Evolutionary conservation across 2,329 filamentous ascomycete genomes (phyloP), one percentile per base, ranked within the genome.

Genomic region (Microsporum audouinii): DNA sequence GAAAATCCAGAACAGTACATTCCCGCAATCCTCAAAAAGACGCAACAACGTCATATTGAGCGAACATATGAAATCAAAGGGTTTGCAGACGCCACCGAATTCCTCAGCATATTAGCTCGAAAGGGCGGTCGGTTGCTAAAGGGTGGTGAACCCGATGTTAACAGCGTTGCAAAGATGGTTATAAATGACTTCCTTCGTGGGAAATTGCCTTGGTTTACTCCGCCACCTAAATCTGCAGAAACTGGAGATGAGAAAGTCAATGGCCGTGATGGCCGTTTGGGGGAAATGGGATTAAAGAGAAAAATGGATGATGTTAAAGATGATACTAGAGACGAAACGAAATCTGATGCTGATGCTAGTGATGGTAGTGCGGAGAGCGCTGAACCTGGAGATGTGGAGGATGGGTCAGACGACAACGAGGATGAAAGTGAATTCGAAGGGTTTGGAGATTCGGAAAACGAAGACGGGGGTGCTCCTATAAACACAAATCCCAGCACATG

Each of bases 1-100:
- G 88, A 96, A 66, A 88, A 97, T 69, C 94, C 94, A 0, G 91
- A 95, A 69, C 94, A 99, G 69, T 99, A 99, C 71, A 94, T 99
- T 49, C 84, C 88, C 0, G 89, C 88, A 12, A 84, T 97, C 1
- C 77, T 99, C 60, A 80, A 78, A 57, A 87, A 86, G 62, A 91
- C 94, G 43, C 92, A 96, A 75, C 82, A 83, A 39, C 88, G 88
- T 63, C 92, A 99, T 71, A 83, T 99, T 69, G 90, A 96, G 71
- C 84, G 91, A 66, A 97, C 94, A 0, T 99, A 99, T 67, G 89
- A 94, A 60, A 78, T 99, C 29, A 89, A 84, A 68, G 87, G 87
- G 10, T 95, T 88, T 79, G 82, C 82, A 4, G 84, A 89, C 67
- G 80, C 89, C 14, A 86, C 88, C 12, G 86, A 92, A 63, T 95